Base-by-base conservation (phyloP, 2,329 filamentous ascomycete genomes). In the Pseudogymnoascus sp. region DNA sequence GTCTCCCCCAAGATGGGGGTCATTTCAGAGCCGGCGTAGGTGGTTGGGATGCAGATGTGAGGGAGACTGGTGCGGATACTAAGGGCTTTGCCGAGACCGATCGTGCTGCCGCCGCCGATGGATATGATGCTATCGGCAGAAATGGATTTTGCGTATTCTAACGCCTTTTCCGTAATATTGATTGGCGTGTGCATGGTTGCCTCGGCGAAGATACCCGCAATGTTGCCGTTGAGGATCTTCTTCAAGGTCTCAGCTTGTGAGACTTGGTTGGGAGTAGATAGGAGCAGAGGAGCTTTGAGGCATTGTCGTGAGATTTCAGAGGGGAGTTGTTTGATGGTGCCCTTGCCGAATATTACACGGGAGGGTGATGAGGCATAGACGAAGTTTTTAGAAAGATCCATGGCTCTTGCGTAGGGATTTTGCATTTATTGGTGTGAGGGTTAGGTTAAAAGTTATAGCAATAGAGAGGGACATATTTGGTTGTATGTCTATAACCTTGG, bases 1-100 rank as follows among this genome's bases (percentile, higher is more conserved):
- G 83, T 86, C 72, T 87, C 83, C 1, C 84, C 84, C 14, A 87
- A 72, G 57, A 86, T 85, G 0, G 84, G 81, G 2, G 84, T 87
- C 78, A 87, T 84, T 68, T 87, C 85, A 63, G 80, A 82, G 5
- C 82, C 82, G 4, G 82, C 79, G 67, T 85, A 85, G 0, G 82
- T 84, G 2, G 82, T 85, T 12, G 82, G 81, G 58, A 85, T 79
- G 66, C 80, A 83, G 47, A 85, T 78, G 67, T 85, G 82, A 20
- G 80, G 80, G 33, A 84, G 73, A 0, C 75, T 76, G 33, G 80
- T 82, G 41, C 79, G 76, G 57, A 80, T 72, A 53, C 77, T 77
- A 63, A 85, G 77, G 1, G 81, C 82, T 66, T 85, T 84, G 3
- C 82, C 82, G n/a, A 87, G 72, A 0, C 84, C 84, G 60, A 82